Conservation (phyloP, 345 rosid genomes). For the Clarkia xantiana region DNA sequence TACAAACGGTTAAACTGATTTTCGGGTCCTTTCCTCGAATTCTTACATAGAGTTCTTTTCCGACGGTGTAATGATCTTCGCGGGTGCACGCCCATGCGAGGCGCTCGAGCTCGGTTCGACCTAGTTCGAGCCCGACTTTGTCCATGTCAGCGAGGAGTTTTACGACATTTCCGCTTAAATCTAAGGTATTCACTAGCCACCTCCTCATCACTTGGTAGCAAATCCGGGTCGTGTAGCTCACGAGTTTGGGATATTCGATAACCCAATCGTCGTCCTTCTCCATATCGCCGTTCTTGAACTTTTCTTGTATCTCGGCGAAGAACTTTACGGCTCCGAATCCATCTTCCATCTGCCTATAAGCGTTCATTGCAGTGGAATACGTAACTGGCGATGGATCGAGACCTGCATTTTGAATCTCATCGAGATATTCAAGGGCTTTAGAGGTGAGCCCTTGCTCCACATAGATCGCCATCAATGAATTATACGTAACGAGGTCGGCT, state of each 20-base stretch:
- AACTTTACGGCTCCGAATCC: conserved; percentile 65
- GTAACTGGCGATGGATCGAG: conserved; percentile 53
- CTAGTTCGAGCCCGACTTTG: conserved; percentile 32
- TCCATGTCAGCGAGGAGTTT: conserved; percentile 64
- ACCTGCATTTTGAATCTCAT: conserved; percentile 43
- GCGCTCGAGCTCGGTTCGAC: conserved; percentile 55
- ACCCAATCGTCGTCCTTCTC: conserved; percentile 43
- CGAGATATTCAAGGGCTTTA: conserved; percentile 57
- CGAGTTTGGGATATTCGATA: conserved; percentile 45
- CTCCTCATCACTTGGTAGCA: conserved; percentile 77
- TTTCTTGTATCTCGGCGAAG: conserved; percentile 47
- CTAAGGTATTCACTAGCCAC: conserved; percentile 58
- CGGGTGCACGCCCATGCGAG: conserved; percentile 86
- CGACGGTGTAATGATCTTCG: conserved; percentile 60
- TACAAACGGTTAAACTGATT: conserved; percentile 79
- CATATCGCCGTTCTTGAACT: conserved; percentile 39
- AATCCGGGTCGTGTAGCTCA: conserved; percentile 47
- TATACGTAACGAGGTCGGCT: conserved; percentile 66
- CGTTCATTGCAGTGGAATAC: conserved; percentile 68
- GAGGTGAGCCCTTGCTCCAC: conserved; percentile 35
- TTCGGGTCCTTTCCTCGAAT: conserved; percentile 44
- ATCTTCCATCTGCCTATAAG: conserved; percentile 67
- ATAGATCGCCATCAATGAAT: conserved; percentile 59
- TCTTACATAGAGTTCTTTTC: conserved; percentile 57
- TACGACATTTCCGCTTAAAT: conserved; percentile 36